Evolutionary conservation across 495 filamentous ascomycete species (phyloP).

Genomic region (Bathelium albidoporum): DNA sequence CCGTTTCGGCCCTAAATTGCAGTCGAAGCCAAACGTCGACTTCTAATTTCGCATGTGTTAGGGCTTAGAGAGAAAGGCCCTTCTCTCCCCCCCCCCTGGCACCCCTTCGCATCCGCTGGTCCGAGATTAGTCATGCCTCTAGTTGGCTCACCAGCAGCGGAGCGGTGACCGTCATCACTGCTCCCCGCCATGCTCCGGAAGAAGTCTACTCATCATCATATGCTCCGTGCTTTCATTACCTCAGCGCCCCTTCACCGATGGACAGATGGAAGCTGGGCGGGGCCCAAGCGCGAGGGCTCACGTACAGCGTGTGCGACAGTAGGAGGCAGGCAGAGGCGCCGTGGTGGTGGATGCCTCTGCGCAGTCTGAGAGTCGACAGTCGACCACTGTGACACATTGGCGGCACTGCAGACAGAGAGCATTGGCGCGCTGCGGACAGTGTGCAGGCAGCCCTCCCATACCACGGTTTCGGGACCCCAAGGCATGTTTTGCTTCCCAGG

Average conservation of each 20-base stretch:
- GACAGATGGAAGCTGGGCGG: too few relatives aligned
- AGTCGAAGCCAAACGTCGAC: background rate
- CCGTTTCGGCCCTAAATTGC: background rate
- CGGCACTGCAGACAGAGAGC: background rate
- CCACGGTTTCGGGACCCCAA: background rate
- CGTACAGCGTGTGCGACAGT: too few relatives aligned
- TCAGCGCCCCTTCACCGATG: too few relatives aligned
- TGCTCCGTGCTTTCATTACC: too few relatives aligned
- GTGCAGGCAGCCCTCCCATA: background rate
- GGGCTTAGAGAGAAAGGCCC: background rate
- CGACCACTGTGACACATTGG: too few relatives aligned
- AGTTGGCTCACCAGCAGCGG: background rate
- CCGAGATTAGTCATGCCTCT: background rate
- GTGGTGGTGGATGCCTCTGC: too few relatives aligned
- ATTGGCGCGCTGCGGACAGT: background rate
- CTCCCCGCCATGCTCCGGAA: background rate
- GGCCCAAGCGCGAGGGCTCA: too few relatives aligned
- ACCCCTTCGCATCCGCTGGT: background rate
- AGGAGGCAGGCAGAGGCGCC: too few relatives aligned
- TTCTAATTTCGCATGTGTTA: background rate
- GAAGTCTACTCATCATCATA: background rate
- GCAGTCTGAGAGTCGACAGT: too few relatives aligned
- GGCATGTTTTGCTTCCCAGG: background rate
- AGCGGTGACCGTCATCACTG: background rate
- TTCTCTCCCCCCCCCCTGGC: too few relatives aligned